These are phyloP conservation scores for Puccinia coronata DNA, from an alignment of 1,284 basidiomycete species.

Conservation along the genomic window DNA sequence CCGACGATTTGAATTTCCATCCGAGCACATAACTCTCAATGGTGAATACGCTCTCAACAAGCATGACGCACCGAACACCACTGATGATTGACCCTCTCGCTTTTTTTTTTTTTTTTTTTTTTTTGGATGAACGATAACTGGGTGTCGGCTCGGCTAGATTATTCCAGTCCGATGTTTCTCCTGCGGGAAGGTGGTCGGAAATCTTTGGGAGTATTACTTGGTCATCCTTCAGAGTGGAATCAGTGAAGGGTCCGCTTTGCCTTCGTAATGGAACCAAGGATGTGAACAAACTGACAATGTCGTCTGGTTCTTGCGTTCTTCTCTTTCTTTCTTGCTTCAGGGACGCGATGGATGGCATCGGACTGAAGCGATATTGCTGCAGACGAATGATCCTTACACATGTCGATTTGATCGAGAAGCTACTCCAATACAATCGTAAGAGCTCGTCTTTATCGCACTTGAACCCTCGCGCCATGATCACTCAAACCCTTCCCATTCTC, in stretches of 20 bases:
- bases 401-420: constrained; percentile 93
- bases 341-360: constrained; percentile 86
- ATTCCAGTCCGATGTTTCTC: constrained; percentile 86
- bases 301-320: too few species aligned
- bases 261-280: not conserved
- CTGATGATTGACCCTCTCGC: too few species aligned
- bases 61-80: too few species aligned
- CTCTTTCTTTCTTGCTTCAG: constrained; percentile 61
- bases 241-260: constrained; percentile 31
- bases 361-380: constrained; percentile 93
- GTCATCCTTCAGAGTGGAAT: constrained; percentile 48
- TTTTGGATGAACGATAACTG: too few species aligned
- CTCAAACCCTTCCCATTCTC: not conserved
- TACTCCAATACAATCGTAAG: constrained; percentile 93
- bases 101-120: too few species aligned
- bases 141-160: constrained; percentile 63
- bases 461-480: not conserved
- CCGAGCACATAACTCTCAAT: too few species aligned
- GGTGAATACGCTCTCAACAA: too few species aligned
- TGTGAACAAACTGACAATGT: too few species aligned
- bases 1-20: too few species aligned
- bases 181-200: constrained; percentile 85
- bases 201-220: constrained; percentile 45
- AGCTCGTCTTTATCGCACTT: constrained; percentile 52
- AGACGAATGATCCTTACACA: constrained; percentile 96